phyloP scores from a whole-genome alignment of 31 red algal species.

The Odonthalia washingtoniensis region DNA sequence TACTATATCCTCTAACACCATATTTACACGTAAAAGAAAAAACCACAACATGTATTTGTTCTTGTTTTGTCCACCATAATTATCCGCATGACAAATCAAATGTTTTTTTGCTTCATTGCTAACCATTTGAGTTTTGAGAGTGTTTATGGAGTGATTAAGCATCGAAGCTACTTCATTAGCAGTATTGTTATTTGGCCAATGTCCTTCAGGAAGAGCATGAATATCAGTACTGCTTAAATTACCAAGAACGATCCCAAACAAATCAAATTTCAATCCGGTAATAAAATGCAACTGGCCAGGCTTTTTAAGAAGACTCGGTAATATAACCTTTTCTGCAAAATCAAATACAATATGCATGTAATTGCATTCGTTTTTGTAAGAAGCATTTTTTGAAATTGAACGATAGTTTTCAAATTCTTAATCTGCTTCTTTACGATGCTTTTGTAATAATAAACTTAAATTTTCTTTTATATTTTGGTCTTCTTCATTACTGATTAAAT shows the following conservation, averaged over 20 bases:
- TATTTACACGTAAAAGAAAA: neutral
- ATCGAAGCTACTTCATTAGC: neutral
- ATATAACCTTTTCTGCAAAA: neutral
- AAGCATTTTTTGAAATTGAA: neutral
- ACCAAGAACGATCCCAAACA: neutral
- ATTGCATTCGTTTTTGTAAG: neutral
- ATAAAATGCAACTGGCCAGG: slow-evolving; percentile 3
- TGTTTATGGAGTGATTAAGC: neutral
- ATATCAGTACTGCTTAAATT: neutral
- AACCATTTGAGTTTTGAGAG: neutral
- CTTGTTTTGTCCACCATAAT: neutral
- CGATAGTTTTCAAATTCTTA: slow-evolving; percentile 1
- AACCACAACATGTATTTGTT: neutral
- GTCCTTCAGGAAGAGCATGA: neutral
- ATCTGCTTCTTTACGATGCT: neutral
- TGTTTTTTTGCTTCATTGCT: neutral
- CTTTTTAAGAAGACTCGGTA: neutral
- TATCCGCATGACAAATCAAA: neutral
- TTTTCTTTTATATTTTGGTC: no score
- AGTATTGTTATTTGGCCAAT: neutral
- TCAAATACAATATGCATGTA: slow-evolving; percentile 6
- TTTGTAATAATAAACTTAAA: no score
- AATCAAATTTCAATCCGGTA: neutral
- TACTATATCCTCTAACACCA: neutral
- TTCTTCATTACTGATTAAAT: no score